Evolutionary conservation across 371 early-diverging fungal genomes (phyloP), one percentile per base, ranked within the genome.

Genomic region (Gilbertella persicaria): DNA sequence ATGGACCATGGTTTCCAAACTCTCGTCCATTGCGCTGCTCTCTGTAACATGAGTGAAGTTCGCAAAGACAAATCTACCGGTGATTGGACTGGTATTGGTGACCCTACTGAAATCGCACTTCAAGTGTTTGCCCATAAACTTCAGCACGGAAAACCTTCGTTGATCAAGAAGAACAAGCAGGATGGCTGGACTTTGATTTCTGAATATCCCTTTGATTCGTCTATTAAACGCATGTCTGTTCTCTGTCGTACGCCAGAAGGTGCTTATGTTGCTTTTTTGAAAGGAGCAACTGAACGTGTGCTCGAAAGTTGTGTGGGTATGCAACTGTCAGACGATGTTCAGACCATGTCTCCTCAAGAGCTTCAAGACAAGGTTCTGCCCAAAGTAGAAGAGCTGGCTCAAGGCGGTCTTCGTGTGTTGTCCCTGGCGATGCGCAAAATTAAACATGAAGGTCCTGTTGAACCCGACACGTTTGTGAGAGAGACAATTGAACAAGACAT

Each of bases 191-290:
- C 73, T 26, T 78, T 92, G 16, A 75, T 93, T 12, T 80, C 93
- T 48, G 92, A 91, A 70, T 87, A 80, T 54, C 88, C 91, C 5
- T 92, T 91, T 58, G 90, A 90, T 69, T 90, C 91, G 14, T 82
- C 86, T 13, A 80, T 95, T 44, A 97, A 97, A 70, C 86, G 95
- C 40, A 97, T 97, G 97, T 87, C 87, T 63, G 89, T 94, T n/a
- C 76, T 94, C 3, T 79, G 79, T 46, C 58, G 78, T 69, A 64
- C 86, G 67, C 65, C 86, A 57, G 14, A 79, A 64, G 68, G 88
- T 55, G 61, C 64, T 53, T 50, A 76, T 69, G 33, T 68, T 25
- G 72, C 72, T 25, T 80, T 72, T 44, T 59, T 82, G 19, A 90
- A 90, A 59, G 90, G 90, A 37, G 92, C 90, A 7, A 89, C 90